phyloP scores from a whole-genome alignment of 345 rosid species.

The Linum usitatissimum region DNA sequence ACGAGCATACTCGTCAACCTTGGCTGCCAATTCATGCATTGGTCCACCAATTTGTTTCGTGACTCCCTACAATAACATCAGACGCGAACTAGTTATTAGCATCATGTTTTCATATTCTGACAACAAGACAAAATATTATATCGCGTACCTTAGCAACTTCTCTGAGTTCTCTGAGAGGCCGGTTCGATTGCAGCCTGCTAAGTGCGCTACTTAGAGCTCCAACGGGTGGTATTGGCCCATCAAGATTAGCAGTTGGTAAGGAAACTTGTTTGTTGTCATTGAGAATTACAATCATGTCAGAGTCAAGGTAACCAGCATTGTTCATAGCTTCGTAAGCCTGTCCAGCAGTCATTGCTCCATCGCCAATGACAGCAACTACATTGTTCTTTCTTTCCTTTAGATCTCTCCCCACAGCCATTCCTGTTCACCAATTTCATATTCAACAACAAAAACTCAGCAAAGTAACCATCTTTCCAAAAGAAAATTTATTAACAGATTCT shows the following conservation, averaged over 20 bases:
- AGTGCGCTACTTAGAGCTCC: conserved; percentile 99
- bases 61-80: conserved; percentile 44
- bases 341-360: conserved; percentile 99
- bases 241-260: conserved; percentile 82
- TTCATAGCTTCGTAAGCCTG: conserved; percentile 99
- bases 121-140: too few species aligned
- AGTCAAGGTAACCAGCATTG: conserved; percentile 91
- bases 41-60: conserved; percentile 87
- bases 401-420: conserved; percentile 97
- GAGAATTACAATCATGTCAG: conserved; percentile 93
- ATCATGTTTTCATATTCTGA: neutral
- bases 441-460: too few species aligned
- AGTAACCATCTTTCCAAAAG: too few species aligned
- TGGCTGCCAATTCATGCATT: conserved; percentile 90
- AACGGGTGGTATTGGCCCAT: conserved; percentile 91
- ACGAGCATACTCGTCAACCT: conserved; percentile 94
- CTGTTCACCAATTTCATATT: conserved; percentile 21
- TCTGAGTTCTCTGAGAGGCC: conserved; percentile 86
- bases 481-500: neutral
- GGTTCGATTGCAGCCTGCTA: conserved; percentile 81
- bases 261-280: conserved; percentile 98
- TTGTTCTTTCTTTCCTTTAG: conserved; percentile 62
- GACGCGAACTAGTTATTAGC: neutral
- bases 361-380: conserved; percentile 82
- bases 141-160: conserved; percentile 90